Conservation (phyloP, 176 grass and related monocot species). For the Musa schizocarpa region DNA sequence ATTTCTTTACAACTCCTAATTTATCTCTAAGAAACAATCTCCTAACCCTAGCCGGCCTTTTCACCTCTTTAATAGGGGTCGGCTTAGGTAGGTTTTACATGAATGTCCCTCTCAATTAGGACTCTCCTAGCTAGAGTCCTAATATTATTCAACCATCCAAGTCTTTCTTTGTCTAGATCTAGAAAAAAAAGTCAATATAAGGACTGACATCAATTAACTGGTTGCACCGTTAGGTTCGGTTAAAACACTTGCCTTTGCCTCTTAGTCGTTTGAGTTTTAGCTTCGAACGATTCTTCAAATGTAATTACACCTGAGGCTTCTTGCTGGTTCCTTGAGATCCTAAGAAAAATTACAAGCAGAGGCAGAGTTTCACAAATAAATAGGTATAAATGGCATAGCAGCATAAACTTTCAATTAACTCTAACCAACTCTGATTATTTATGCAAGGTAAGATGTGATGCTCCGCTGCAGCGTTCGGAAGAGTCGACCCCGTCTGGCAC, state of each 20-base stretch:
- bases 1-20: too few species aligned
- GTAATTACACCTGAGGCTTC: constrained; percentile 45
- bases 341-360: constrained; percentile 11
- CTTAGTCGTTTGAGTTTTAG: constrained; percentile 62
- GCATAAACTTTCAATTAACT: not conserved
- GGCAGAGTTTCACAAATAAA: constrained; percentile 4
- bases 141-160: not conserved
- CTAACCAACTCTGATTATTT: too few species aligned
- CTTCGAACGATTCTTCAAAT: constrained; percentile 50
- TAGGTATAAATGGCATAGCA: not conserved
- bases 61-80: too few species aligned
- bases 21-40: too few species aligned
- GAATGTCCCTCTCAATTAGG: too few species aligned
- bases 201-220: not conserved
- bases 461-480: too few species aligned
- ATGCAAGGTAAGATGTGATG: too few species aligned
- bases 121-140: too few species aligned
- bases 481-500: too few species aligned
- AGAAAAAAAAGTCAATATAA: not conserved
- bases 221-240: not conserved
- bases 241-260: constrained; percentile 37
- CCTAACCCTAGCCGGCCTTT: too few species aligned
- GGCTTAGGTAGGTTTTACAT: too few species aligned
- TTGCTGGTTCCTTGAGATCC: constrained; percentile 27
- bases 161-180: not conserved